These are phyloP conservation scores for Pichia californica DNA, from an alignment of 805 yeast genomes.

Conservation along the genomic window DNA sequence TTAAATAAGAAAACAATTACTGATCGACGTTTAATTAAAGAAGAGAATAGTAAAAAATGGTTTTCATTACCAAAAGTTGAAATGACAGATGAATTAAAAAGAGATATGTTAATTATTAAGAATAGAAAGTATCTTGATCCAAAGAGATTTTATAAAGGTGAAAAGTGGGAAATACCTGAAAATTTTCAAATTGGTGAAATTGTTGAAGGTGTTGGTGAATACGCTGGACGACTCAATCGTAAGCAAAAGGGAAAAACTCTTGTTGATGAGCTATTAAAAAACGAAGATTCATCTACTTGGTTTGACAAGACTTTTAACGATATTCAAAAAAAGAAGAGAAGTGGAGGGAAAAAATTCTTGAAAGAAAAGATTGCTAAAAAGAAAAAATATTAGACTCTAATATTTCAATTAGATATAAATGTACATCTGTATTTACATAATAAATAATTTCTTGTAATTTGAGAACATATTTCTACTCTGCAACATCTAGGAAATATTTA, in stretches of 20 bases:
- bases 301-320: constrained; percentile 81
- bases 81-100: constrained; percentile 59
- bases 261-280: constrained; percentile 77
- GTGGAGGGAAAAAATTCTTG: constrained; percentile 65
- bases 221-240: constrained; percentile 58
- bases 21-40: constrained; percentile 13
- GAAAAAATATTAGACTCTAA: constrained; percentile 25
- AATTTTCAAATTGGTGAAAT: constrained; percentile 86
- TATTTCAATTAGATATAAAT: too few species aligned
- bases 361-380: constrained; percentile 59
- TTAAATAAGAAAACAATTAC: constrained; percentile 15
- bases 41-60: constrained; percentile 60
- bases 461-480: too few species aligned
- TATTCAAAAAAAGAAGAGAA: constrained; percentile 50
- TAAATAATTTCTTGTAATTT: too few species aligned
- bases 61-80: constrained; percentile 74
- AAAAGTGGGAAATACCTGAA: constrained; percentile 57
- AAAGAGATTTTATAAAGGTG: constrained; percentile 89
- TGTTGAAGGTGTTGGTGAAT: constrained; percentile 76
- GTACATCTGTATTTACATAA: too few species aligned
- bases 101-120: constrained; percentile 73
- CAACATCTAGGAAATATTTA: too few species aligned
- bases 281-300: constrained; percentile 60
- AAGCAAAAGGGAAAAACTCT: constrained; percentile 72
- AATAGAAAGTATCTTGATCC: constrained; percentile 92